Conservation (phyloP, 371 early-diverging fungal species). For the Mucor racemosus region DNA sequence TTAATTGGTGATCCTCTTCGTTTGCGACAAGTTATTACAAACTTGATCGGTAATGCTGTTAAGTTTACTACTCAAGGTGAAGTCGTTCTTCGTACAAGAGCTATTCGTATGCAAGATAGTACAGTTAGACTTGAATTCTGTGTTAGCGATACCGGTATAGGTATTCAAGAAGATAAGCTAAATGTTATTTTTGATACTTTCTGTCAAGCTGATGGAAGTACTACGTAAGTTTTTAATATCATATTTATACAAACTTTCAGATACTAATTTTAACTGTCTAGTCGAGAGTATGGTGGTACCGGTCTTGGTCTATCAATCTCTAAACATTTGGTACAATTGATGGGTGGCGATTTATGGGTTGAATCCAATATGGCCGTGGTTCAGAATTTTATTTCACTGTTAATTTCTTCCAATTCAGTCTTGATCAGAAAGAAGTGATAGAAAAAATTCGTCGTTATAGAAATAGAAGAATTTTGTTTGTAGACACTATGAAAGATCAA, state of each 20-base stretch:
- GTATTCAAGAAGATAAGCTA: constrained; percentile 78
- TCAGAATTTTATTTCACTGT: constrained; percentile 78
- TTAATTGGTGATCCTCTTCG: constrained; percentile 80
- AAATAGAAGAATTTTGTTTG: constrained; percentile 51
- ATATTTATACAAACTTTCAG: not conserved
- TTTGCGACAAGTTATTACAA: constrained; percentile 80
- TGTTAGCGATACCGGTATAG: constrained; percentile 86
- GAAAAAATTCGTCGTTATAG: constrained; percentile 51
- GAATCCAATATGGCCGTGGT: constrained; percentile 69
- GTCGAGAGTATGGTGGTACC: constrained; percentile 82
- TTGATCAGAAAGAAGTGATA: constrained; percentile 21
- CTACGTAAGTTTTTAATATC: constrained; percentile 54
- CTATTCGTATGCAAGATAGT: constrained; percentile 39
- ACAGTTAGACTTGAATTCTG: constrained; percentile 64
- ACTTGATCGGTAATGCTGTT: constrained; percentile 87
- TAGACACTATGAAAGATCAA: constrained; percentile 44
- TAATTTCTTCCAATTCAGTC: constrained; percentile 36
- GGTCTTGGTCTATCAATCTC: constrained; percentile 87
- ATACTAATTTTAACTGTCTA: not conserved
- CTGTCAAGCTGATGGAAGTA: constrained; percentile 81
- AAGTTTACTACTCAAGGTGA: constrained; percentile 82
- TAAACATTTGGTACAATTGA: constrained; percentile 71
- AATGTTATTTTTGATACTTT: constrained; percentile 82
- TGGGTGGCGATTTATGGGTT: constrained; percentile 84
- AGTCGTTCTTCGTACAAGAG: constrained; percentile 56